phyloP scores from a whole-genome alignment of 169 alveolate genomes.

The Plasmodium knowlesi region DNA sequence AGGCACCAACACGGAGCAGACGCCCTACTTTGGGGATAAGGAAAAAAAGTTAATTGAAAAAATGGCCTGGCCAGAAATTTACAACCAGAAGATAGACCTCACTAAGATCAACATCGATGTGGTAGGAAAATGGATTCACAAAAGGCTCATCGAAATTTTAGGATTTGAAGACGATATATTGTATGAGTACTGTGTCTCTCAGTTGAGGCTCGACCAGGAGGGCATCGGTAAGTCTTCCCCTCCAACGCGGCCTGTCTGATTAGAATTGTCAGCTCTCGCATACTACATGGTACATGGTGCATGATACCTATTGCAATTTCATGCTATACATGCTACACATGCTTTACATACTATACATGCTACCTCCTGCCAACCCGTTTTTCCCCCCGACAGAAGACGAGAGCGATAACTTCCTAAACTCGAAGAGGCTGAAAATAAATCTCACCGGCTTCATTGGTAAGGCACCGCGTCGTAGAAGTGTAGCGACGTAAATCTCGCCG shows the following conservation, averaged over 20 bases:
- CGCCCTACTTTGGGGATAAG: conserved; percentile 83
- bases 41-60: conserved; percentile 83
- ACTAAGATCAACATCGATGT: conserved; percentile 81
- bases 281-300: no score
- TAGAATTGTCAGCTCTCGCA: background rate
- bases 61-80: conserved; percentile 83
- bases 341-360: no score
- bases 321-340: background rate
- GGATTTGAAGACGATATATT: conserved; percentile 86
- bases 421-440: conserved; percentile 54
- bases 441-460: conserved; percentile 58
- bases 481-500: background rate
- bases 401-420: conserved; percentile 8
- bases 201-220: conserved; percentile 79
- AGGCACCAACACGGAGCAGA: conserved; percentile 80
- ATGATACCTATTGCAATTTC: background rate
- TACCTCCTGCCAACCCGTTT: background rate
- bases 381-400: conserved; percentile 21
- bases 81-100: conserved; percentile 78
- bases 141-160: conserved; percentile 83
- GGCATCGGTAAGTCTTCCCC: conserved; percentile 55
- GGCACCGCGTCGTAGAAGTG: background rate
- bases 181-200: conserved; percentile 83
- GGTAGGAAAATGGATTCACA: conserved; percentile 82
- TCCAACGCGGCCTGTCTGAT: background rate